Evolutionary conservation across 805 yeast species (phyloP).

Genomic region (Vanderwaltozyma verrucispora): DNA sequence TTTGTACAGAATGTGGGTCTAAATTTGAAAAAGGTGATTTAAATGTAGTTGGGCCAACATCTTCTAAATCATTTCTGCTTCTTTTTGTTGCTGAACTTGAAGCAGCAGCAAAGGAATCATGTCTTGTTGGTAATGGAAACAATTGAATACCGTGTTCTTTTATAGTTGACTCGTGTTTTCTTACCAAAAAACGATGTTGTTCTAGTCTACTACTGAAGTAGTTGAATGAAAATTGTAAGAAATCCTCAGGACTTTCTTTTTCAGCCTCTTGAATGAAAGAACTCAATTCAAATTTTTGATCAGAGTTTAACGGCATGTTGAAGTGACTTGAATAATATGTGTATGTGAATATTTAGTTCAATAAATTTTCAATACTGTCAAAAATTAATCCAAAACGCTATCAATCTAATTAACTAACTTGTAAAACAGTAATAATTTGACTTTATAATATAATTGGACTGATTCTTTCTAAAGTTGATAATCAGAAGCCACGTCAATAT

Average conservation of each 20-base stretch:
- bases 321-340: too few relatives aligned
- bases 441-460: too few relatives aligned
- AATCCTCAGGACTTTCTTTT: conserved; percentile 49
- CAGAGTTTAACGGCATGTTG: not conserved
- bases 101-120: not conserved
- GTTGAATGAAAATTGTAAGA: conserved; percentile 65
- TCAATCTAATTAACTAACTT: too few relatives aligned
- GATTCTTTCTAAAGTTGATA: too few relatives aligned
- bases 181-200: conserved; percentile 38
- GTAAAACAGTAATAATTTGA: too few relatives aligned
- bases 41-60: not conserved
- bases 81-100: not conserved
- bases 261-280: conserved; percentile 30
- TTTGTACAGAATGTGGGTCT: not conserved
- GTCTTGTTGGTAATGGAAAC: not conserved
- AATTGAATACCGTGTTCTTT: not conserved
- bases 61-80: not conserved
- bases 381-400: too few relatives aligned
- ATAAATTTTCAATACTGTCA: too few relatives aligned
- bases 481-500: too few relatives aligned
- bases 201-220: conserved; percentile 56
- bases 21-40: not conserved
- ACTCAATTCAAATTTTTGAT: not conserved
- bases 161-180: conserved; percentile 35
- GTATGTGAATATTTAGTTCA: too few relatives aligned